phyloP scores from a whole-genome alignment of 352 stramenopile species.

The Stramenopiles sp. region DNA sequence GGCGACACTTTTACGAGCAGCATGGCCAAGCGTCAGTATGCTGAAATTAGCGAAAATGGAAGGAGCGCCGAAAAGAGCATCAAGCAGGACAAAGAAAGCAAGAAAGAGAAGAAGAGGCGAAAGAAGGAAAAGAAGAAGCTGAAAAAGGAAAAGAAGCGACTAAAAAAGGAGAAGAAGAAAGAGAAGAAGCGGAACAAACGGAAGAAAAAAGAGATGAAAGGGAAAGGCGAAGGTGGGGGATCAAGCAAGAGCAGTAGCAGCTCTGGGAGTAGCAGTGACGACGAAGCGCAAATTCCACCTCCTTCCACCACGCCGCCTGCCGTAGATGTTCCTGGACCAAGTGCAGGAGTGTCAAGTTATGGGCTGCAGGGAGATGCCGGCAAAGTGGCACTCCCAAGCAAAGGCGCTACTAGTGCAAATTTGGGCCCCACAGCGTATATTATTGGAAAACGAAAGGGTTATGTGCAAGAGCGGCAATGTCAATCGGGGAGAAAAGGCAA shows the following conservation, averaged over 20 bases:
- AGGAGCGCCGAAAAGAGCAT: background rate
- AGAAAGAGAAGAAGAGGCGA: background rate
- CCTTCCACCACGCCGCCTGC: no score
- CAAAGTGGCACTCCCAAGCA: no score
- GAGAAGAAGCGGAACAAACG: no score
- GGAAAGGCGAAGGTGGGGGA: background rate
- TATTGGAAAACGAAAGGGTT: conserved; percentile 11
- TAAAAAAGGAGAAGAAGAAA: conserved; percentile 1
- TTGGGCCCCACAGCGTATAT: conserved; percentile 7
- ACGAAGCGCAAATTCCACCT: no score
- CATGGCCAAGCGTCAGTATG: no score
- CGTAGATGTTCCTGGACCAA: no score
- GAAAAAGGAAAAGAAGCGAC: background rate
- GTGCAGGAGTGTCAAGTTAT: no score
- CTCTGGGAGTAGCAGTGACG: background rate
- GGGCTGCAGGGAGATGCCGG: no score
- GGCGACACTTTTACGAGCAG: no score
- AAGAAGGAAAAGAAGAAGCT: background rate
- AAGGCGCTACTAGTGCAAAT: background rate
- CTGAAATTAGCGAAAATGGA: no score
- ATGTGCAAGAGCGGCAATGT: background rate
- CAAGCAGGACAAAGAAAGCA: background rate
- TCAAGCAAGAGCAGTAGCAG: background rate
- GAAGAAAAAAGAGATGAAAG: no score
- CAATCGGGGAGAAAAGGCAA: background rate